Evolutionary conservation across 371 early-diverging fungal genomes (phyloP).

Genomic region (Enteropsectra breve): DNA sequence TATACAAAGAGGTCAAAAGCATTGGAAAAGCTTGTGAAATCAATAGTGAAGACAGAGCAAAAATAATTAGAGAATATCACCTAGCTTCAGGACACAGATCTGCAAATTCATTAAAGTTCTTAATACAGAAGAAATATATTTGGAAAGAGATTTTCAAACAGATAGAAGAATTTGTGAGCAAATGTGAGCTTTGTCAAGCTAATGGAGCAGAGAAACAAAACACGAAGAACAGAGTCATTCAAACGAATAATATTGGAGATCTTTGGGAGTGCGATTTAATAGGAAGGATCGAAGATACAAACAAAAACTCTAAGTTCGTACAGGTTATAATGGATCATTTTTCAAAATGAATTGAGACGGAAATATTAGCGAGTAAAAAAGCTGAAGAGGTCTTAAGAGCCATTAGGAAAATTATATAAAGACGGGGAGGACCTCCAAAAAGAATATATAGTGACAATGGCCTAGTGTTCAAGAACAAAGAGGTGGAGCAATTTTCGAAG

Average conservation of each 20-base stretch:
- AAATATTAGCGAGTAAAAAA: constrained; percentile 3
- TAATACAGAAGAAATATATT: not conserved
- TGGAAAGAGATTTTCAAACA: not conserved
- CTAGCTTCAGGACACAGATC: constrained; percentile 2
- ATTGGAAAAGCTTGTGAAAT: constrained; percentile 17
- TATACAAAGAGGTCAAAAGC: constrained; percentile 21
- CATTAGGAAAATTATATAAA: not conserved
- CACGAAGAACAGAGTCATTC: not conserved
- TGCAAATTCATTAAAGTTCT: not conserved
- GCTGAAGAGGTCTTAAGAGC: constrained; percentile 8
- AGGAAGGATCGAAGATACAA: not conserved
- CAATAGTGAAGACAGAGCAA: not conserved
- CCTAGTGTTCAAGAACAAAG: not conserved
- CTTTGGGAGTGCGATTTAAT: not conserved
- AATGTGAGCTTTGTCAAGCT: not conserved
- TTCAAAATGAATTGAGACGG: constrained; percentile 12
- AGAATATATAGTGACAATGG: not conserved
- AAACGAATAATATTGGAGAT: not conserved
- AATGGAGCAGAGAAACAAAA: not conserved
- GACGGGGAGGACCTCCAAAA: not conserved
- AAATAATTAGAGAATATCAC: not conserved
- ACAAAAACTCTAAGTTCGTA: not conserved
- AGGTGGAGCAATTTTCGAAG: not conserved
- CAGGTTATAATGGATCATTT: constrained; percentile 8
- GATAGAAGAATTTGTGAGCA: not conserved